Evolutionary conservation across 306 rosid species (phyloP), one percentile per base, ranked within the genome.

Genomic region (Ceratonia siliqua): DNA sequence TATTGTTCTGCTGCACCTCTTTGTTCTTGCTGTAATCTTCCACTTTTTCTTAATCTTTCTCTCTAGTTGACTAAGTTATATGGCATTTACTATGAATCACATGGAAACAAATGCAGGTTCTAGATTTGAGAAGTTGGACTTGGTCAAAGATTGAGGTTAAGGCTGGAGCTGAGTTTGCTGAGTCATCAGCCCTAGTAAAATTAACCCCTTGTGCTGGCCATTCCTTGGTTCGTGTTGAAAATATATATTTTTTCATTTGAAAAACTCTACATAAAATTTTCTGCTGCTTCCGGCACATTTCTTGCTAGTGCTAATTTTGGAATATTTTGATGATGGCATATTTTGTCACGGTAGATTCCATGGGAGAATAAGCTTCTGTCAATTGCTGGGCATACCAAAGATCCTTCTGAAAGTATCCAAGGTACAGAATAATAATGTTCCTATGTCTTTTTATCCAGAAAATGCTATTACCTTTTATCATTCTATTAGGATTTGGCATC

Each of bases 121-220:
- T 92, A 68, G 96, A 92, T 89, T 81, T 92, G 82, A 90, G 90
- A 87, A 87, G 92, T 76, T 90, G 96, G 94, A 75, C 87, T 79
- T 92, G 98, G 98, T 84, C 90, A 14, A 90, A 84, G 86, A 76
- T 87, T 69, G 98, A 90, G 75, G 85, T 87, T 62, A 89, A 87
- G 77, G 58, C 67, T 28, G 87, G 57, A 83, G 66, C 69, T 63
- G 91, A 92, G 38, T 76, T 91, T 53, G 43, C 62, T 5, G 92
- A 82, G 48, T 79, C 82, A n/a, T 57, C 82, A 15, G 73, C 91
- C 69, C 81, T 92, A 32, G 83, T 54, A 36, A 82, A 86, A 55
- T 78, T 92, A 74, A 48, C 83, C 49, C 92, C 96, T 57, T 87
- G 92, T 75, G 98, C 98, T 56, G 98, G 98, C 78, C 98, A 92